Evolutionary conservation across 345 rosid species (phyloP).

Genomic region (Citrus reticulata): DNA sequence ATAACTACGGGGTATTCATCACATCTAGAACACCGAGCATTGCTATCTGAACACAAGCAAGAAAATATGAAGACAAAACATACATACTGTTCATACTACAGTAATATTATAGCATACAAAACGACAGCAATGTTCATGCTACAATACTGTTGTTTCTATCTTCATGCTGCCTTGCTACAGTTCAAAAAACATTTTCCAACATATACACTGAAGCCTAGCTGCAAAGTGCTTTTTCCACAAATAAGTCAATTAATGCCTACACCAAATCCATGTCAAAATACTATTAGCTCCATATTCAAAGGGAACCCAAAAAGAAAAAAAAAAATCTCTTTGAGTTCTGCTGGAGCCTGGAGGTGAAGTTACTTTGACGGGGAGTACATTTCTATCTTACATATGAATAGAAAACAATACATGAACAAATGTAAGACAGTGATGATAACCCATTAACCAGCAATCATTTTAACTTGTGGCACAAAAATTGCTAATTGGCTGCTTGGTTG

Average conservation of each 20-base stretch:
- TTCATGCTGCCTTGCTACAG: too few relatives aligned
- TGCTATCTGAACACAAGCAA: too few relatives aligned
- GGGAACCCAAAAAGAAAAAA: not conserved
- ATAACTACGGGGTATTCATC: too few relatives aligned
- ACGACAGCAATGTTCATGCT: too few relatives aligned
- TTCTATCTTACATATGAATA: not conserved
- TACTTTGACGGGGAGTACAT: not conserved
- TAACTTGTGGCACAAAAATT: not conserved
- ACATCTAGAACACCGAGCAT: too few relatives aligned
- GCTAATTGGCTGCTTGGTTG: not conserved
- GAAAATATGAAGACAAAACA: too few relatives aligned
- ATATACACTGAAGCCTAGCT: not conserved
- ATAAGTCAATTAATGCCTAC: not conserved
- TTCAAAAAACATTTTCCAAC: not conserved
- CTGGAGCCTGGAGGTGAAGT: not conserved
- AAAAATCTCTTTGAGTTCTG: not conserved
- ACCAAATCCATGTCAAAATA: not conserved
- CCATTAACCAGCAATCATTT: not conserved
- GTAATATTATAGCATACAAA: too few relatives aligned
- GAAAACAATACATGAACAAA: not conserved
- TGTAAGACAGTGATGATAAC: not conserved
- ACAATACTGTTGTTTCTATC: too few relatives aligned
- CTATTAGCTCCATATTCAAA: not conserved
- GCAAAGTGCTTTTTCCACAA: not conserved
- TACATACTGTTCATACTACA: too few relatives aligned